A percentile compares a stretch with the other conserved stretches of the same genome.
phyloP scores from a whole-genome alignment of 768 basidiomycete species.

The Mycena haematopus region DNA sequence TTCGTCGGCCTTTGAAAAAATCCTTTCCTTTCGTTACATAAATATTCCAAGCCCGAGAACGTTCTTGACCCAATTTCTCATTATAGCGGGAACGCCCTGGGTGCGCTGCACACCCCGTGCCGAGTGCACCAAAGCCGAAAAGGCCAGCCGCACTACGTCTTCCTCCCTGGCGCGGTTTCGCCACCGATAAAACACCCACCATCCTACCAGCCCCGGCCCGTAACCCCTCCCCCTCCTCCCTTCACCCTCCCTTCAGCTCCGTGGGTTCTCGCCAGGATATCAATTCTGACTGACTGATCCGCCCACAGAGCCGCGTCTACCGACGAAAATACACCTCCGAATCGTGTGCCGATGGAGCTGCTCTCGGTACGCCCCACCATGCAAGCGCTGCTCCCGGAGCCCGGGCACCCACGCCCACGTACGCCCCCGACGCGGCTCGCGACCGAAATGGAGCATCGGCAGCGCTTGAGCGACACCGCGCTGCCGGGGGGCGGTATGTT shows the following conservation, averaged over 20 bases:
- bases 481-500: not conserved
- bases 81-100: constrained; percentile 15
- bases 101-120: constrained; percentile 13
- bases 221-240: not conserved
- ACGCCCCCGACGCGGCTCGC: not conserved
- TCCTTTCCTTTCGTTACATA: not conserved
- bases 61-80: not conserved
- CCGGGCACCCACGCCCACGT: not conserved
- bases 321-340: not conserved
- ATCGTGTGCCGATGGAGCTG: not conserved
- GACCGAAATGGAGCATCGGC: too few species aligned
- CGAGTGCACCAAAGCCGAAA: constrained; percentile 7
- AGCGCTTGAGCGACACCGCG: not conserved
- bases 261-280: too few species aligned
- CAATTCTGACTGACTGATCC: not conserved
- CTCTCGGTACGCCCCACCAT: not conserved
- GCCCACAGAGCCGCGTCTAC: not conserved
- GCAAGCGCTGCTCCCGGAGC: not conserved
- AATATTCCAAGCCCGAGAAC: not conserved
- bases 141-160: not conserved
- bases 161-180: not conserved
- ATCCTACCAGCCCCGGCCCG: not conserved
- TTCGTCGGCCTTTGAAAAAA: too few species aligned
- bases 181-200: constrained; percentile 1
- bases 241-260: not conserved